These are phyloP conservation scores for Candida methanosorbosa DNA, from an alignment of 805 yeast genomes.

Conservation along the genomic window DNA sequence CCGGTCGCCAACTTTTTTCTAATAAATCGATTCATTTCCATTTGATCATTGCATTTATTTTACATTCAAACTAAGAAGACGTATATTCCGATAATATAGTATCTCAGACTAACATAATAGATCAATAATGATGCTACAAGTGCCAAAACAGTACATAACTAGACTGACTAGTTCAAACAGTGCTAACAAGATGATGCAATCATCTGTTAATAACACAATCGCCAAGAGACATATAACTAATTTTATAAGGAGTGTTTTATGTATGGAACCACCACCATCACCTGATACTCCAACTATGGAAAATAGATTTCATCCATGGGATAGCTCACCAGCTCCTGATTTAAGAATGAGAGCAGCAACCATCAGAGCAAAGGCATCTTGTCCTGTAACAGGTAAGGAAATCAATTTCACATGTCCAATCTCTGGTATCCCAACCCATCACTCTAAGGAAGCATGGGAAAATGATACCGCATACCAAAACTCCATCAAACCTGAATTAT, in stretches of 20 bases:
- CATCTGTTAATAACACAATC: too few species aligned
- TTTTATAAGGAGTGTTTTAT: conserved; percentile 27
- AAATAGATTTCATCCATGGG: conserved; percentile 83
- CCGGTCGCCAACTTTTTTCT: too few species aligned
- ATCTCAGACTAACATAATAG: too few species aligned
- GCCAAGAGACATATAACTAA: conserved; percentile 19
- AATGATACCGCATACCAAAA: conserved; percentile 65
- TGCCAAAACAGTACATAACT: too few species aligned
- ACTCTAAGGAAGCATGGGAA: conserved; percentile 83
- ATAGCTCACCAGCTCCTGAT: conserved; percentile 82
- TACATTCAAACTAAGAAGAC: too few species aligned
- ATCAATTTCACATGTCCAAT: conserved; percentile 84
- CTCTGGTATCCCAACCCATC: conserved; percentile 96
- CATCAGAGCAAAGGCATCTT: conserved; percentile 77
- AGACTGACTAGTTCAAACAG: too few species aligned
- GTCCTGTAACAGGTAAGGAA: conserved; percentile 81
- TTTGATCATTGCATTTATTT: too few species aligned
- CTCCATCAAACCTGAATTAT: conserved; percentile 54
- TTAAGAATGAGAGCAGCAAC: conserved; percentile 86
- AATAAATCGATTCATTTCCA: too few species aligned
- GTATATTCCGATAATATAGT: too few species aligned
- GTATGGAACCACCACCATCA: conserved; percentile 53
- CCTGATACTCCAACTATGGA: conserved; percentile 62
- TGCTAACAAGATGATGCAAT: too few species aligned
- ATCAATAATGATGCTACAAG: too few species aligned